Evolutionary conservation across 2,329 filamentous ascomycete genomes (phyloP).

Genomic region (Fusarium sacchari): DNA sequence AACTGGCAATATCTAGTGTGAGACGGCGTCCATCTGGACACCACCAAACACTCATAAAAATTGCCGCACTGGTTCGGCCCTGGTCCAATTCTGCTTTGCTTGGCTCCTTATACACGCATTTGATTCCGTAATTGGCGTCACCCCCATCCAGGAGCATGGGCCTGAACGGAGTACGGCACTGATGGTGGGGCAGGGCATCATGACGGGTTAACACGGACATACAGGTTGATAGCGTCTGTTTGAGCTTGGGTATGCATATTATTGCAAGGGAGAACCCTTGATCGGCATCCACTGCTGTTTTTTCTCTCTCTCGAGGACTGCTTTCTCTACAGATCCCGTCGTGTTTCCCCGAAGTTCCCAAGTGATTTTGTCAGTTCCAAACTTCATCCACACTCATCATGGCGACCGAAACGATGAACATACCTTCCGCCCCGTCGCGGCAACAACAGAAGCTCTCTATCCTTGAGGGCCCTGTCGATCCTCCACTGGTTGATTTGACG

Average conservation of each 20-base stretch:
- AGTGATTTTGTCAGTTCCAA: not conserved
- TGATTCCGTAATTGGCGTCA: slow-evolving; percentile 28
- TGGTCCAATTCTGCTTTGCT: slow-evolving; percentile 9
- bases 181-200: slow-evolving; percentile 35
- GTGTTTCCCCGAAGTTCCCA: not conserved
- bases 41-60: slow-evolving; percentile 22
- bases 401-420: slow-evolving; percentile 44
- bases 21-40: slow-evolving; percentile 1
- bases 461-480: slow-evolving; percentile 74
- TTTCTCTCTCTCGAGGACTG: not conserved
- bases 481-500: slow-evolving; percentile 76
- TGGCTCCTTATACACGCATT: slow-evolving; percentile 2
- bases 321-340: not conserved
- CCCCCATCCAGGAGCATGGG: slow-evolving; percentile 28
- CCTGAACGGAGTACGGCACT: slow-evolving; percentile 30
- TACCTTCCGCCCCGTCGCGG: slow-evolving; percentile 44
- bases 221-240: slow-evolving; percentile 26
- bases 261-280: slow-evolving; percentile 25
- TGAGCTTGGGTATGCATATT: slow-evolving; percentile 28
- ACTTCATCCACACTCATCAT: slow-evolving; percentile 34
- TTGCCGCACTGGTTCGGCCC: slow-evolving; percentile 35
- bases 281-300: slow-evolving; percentile 1
- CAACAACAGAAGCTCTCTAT: slow-evolving; percentile 62
- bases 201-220: slow-evolving; percentile 37
- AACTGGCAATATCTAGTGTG: slow-evolving; percentile 11